These are phyloP conservation scores for Westerdykella sp. DNA, from an alignment of 2,329 filamentous ascomycete species.

Conservation along the genomic window DNA sequence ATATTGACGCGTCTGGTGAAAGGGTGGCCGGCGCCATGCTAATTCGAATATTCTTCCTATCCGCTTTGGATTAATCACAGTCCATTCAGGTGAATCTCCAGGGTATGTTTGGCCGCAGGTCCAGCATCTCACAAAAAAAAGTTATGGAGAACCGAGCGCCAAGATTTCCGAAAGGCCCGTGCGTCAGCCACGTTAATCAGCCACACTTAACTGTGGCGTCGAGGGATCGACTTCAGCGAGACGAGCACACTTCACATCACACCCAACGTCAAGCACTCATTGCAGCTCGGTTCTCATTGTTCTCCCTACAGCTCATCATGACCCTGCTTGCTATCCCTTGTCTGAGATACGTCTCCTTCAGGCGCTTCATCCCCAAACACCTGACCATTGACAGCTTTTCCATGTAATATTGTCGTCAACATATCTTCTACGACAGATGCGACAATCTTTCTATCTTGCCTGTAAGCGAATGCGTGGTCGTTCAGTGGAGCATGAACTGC, in stretches of 20 bases:
- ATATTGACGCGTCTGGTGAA: conserved; percentile 36
- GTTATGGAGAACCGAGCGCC: not conserved
- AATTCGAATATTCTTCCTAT: not conserved
- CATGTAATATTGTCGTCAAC: conserved; percentile 14
- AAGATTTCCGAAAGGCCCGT: conserved; percentile 1
- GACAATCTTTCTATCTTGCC: conserved; percentile 9
- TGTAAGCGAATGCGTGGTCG: conserved; percentile 16
- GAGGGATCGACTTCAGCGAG: too few species aligned
- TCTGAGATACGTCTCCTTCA: conserved; percentile 1
- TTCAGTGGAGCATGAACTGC: conserved; percentile 18
- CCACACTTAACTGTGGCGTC: too few species aligned
- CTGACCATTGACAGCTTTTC: conserved; percentile 12
- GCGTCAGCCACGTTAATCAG: too few species aligned
- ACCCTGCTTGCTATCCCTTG: not conserved
- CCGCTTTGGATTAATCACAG: not conserved
- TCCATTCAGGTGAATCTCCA: not conserved
- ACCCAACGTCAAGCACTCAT: too few species aligned
- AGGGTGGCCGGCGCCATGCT: conserved; percentile 31
- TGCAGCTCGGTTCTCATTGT: too few species aligned
- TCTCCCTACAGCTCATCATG: conserved; percentile 12
- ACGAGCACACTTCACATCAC: too few species aligned
- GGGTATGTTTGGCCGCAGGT: not conserved
- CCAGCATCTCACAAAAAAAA: not conserved
- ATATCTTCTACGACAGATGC: conserved; percentile 10
- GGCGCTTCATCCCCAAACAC: conserved; percentile 13